These are phyloP conservation scores for Penicillium ochrochloron DNA, from an alignment of 495 filamentous ascomycete species.

Conservation along the genomic window DNA sequence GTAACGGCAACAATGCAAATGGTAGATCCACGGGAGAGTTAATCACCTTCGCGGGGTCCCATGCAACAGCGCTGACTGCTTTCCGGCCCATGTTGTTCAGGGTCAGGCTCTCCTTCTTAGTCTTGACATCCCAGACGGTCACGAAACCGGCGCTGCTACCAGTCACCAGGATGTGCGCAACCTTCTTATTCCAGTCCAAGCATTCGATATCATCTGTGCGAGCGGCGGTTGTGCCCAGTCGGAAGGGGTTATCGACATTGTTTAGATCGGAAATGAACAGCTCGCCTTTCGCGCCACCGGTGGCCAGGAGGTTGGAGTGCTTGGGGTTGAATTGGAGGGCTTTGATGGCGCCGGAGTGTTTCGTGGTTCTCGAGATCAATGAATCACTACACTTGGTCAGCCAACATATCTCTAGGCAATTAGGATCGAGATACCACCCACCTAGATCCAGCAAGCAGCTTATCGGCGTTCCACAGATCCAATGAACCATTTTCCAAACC, in stretches of 20 bases:
- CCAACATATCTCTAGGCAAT: conserved; percentile 11
- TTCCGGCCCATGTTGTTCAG: conserved; percentile 92
- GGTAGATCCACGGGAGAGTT: neutral
- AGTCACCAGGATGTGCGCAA: conserved; percentile 92
- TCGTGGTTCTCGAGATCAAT: conserved; percentile 83
- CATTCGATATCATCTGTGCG: conserved; percentile 93
- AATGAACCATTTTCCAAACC: conserved; percentile 96
- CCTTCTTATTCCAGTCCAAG: conserved; percentile 98
- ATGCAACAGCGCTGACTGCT: conserved; percentile 91
- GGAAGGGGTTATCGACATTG: conserved; percentile 83
- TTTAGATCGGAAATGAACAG: conserved; percentile 94
- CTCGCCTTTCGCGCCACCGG: conserved; percentile 92
- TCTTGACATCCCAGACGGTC: conserved; percentile 98
- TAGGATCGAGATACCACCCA: conserved; percentile 33
- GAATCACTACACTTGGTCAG: conserved; percentile 63
- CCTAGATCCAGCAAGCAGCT: conserved; percentile 69
- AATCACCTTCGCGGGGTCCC: conserved; percentile 82
- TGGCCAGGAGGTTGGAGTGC: conserved; percentile 87
- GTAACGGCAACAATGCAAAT: neutral
- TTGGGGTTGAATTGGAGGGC: conserved; percentile 97
- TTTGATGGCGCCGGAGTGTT: conserved; percentile 93
- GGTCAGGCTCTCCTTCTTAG: conserved; percentile 93
- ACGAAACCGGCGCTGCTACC: conserved; percentile 94
- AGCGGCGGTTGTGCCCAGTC: conserved; percentile 84
- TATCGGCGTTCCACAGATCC: conserved; percentile 92